Conservation (phyloP, 2,329 filamentous ascomycete species). For the Calycina herbarum region DNA sequence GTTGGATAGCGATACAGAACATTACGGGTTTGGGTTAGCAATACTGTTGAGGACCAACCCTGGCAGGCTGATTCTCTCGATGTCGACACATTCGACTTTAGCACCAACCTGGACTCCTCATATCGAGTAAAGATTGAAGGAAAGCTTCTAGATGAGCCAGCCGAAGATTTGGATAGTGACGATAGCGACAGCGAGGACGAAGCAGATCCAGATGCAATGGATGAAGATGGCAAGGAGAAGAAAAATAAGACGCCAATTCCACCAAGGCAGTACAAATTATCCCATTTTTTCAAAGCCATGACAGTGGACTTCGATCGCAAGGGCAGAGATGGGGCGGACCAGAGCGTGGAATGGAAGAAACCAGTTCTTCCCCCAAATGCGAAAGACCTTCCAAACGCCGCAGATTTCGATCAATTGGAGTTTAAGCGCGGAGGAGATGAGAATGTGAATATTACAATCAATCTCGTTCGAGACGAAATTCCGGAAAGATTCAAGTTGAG, state of each 20-base stretch:
- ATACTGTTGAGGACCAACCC: constrained; percentile 89
- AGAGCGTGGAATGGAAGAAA: constrained; percentile 83
- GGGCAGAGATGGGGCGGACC: constrained; percentile 55
- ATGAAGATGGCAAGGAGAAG: constrained; percentile 55
- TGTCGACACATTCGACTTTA: constrained; percentile 79
- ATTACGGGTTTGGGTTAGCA: constrained; percentile 90
- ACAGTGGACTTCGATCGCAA: constrained; percentile 70
- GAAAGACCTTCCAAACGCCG: constrained; percentile 55
- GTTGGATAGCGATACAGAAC: constrained; percentile 68
- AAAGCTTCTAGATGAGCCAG: constrained; percentile 71
- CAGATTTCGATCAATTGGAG: constrained; percentile 85
- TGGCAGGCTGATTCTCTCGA: constrained; percentile 77
- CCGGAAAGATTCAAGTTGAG: constrained; percentile 83
- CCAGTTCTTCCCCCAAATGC: constrained; percentile 56
- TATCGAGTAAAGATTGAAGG: constrained; percentile 94
- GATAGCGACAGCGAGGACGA: constrained; percentile 50
- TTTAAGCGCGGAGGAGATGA: constrained; percentile 93
- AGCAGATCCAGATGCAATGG: constrained; percentile 45
- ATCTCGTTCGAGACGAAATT: constrained; percentile 78
- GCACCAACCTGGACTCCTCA: constrained; percentile 71
- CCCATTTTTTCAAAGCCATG: constrained; percentile 81
- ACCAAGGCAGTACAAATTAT: constrained; percentile 60
- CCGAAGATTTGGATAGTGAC: constrained; percentile 52
- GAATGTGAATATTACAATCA: constrained; percentile 88
- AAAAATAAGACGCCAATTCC: constrained; percentile 39